These are phyloP conservation scores for Nyctanthes arbortristis DNA, from an alignment of 257 asterid genomes.

Conservation along the genomic window DNA sequence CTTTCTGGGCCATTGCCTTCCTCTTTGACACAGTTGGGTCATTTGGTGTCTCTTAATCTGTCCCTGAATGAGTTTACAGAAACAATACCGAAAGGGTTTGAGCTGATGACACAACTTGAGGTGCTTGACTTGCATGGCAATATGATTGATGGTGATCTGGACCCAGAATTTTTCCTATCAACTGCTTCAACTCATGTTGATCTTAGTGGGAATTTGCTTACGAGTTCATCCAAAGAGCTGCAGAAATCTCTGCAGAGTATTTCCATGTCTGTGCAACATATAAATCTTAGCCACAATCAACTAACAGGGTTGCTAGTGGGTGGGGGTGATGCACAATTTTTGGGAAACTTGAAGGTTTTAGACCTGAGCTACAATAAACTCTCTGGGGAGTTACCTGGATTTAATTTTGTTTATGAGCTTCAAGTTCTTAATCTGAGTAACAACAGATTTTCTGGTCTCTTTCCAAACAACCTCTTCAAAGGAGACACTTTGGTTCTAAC, in stretches of 20 bases:
- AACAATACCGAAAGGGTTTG: slow-evolving; percentile 76
- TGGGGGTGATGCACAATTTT: slow-evolving; percentile 54
- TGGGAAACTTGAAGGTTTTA: slow-evolving; percentile 72
- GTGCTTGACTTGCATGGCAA: slow-evolving; percentile 84
- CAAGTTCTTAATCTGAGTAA: slow-evolving; percentile 73
- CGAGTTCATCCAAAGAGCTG: slow-evolving; percentile 42
- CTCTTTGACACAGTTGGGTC: slow-evolving; percentile 53
- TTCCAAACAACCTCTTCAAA: slow-evolving; percentile 79
- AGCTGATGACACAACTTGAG: slow-evolving; percentile 66
- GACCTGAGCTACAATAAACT: slow-evolving; percentile 94
- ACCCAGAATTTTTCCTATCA: slow-evolving; percentile 58
- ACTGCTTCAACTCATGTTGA: slow-evolving; percentile 77
- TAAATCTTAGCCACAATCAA: slow-evolving; percentile 78
- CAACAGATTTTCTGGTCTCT: slow-evolving; percentile 72
- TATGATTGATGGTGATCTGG: slow-evolving; percentile 74
- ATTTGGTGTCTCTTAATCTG: slow-evolving; percentile 67
- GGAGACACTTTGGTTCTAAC: slow-evolving; percentile 78
- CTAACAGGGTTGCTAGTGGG: slow-evolving; percentile 70
- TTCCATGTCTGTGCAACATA: slow-evolving; percentile 63
- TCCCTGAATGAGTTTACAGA: slow-evolving; percentile 64
- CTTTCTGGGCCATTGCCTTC: slow-evolving; percentile 66
- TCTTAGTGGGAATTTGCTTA: slow-evolving; percentile 72
- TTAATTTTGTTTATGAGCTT: slow-evolving; percentile 82
- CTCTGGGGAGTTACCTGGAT: slow-evolving; percentile 85
- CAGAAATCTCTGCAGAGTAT: slow-evolving; percentile 49